Percentiles rank a stretch among this genome's conserved stretches.
Evolutionary conservation across 2,329 filamentous ascomycete species (phyloP).

Genomic region (Chaetomium olivaceum): DNA sequence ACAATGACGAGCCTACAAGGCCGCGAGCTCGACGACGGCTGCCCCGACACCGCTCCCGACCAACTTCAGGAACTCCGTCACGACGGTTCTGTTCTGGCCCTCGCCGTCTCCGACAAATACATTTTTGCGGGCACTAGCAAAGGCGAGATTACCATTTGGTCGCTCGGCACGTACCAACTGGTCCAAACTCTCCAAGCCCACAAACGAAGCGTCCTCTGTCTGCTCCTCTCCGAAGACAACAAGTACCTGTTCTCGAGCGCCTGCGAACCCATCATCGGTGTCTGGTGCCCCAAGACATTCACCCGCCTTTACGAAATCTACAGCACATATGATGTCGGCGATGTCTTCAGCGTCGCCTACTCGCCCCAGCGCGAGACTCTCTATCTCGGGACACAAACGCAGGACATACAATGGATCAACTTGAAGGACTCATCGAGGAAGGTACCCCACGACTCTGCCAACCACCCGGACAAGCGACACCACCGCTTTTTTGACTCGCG

Average conservation of each 20-base stretch:
- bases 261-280: conserved; percentile 90
- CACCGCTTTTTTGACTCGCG: conserved; percentile 93
- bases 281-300: conserved; percentile 81
- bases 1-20: conserved; percentile 27
- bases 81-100: conserved; percentile 75
- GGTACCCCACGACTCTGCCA: conserved; percentile 62
- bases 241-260: conserved; percentile 85
- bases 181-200: conserved; percentile 81
- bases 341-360: conserved; percentile 94
- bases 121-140: conserved; percentile 93
- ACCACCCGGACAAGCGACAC: conserved; percentile 73
- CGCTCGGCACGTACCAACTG: conserved; percentile 81
- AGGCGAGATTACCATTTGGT: conserved; percentile 91
- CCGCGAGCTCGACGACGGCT: conserved; percentile 33
- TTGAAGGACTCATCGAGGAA: conserved; percentile 63
- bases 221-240: conserved; percentile 71
- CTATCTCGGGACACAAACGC: conserved; percentile 92
- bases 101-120: conserved; percentile 76
- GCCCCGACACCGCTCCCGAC: conserved; percentile 50
- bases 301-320: conserved; percentile 84
- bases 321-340: conserved; percentile 89
- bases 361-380: conserved; percentile 76
- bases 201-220: conserved; percentile 83
- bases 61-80: conserved; percentile 75
- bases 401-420: conserved; percentile 89